A percentile compares a stretch with the other conserved stretches of the same genome.
These are phyloP conservation scores for Blastocystis sp. DNA, from an alignment of 352 stramenopile species.

Conservation along the genomic window DNA sequence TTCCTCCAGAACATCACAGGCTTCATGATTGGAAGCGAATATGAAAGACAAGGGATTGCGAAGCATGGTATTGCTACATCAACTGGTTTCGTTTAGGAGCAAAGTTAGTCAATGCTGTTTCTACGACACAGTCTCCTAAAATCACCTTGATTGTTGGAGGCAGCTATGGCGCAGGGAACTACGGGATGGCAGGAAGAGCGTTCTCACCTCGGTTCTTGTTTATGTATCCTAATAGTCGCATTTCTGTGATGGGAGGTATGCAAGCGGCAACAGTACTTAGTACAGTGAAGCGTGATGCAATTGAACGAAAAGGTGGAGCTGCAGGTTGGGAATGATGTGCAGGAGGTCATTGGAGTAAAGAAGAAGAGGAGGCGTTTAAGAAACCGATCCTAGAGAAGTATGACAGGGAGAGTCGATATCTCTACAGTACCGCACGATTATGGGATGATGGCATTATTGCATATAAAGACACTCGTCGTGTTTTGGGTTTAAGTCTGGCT, in stretches of 20 bases:
- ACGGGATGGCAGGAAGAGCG: conserved; percentile 92
- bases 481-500: conserved; percentile 71
- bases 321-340: background rate
- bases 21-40: conserved; percentile 93
- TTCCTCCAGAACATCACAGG: conserved; percentile 98
- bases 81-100: background rate
- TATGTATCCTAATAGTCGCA: conserved; percentile 92
- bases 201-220: conserved; percentile 92
- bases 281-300: conserved; percentile 81
- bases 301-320: conserved; percentile 69
- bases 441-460: conserved; percentile 98
- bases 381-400: conserved; percentile 90
- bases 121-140: conserved; percentile 74
- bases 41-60: conserved; percentile 90
- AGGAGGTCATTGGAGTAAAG: conserved; percentile 69
- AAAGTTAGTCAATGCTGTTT: conserved; percentile 45
- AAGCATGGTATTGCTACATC: conserved; percentile 78
- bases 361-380: conserved; percentile 86
- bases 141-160: conserved; percentile 92
- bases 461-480: conserved; percentile 82
- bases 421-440: conserved; percentile 87
- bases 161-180: conserved; percentile 89
- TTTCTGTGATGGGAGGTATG: conserved; percentile 92
- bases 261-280: conserved; percentile 89
- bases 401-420: conserved; percentile 83